Evolutionary conservation across 2,329 filamentous ascomycete species (phyloP), one percentile per base, ranked within the genome.

Genomic region (Hypoxylon sp.): DNA sequence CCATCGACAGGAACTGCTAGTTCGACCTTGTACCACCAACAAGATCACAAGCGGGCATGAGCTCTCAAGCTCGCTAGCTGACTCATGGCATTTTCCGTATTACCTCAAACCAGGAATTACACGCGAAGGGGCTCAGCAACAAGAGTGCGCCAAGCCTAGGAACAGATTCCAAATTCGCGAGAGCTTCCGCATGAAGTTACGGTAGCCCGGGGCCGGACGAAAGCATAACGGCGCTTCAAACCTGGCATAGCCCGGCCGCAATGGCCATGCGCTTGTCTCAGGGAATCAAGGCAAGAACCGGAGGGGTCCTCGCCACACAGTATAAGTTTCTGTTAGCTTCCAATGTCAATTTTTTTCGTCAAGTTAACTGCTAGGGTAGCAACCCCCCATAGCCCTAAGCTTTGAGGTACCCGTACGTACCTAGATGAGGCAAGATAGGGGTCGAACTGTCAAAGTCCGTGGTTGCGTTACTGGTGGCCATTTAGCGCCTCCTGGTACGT

Each of bases 401-500:
- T 32, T 32, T 5, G 43, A 28, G 17, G 17, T 17, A 23, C 28
- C 23, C 23, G 23, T 5, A 2, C 28, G 28, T 30, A 30, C 28
- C n/a, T n/a, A n/a, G n/a, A 7, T 30, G 28, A 11, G 36, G 43
- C 19, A 14, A 23, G 10, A 48, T 55, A 62, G 30, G 60, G 60
- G 52, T 63, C 45, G 36, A 25, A 21, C 48, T 60, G 57, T 51
- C 57, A 60, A 60, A 45, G 48, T 51, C 41, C 46, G 34, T 52
- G 23, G 48, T 11, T 10, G n/a, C 7, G 17, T 43, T 14, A 17
- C 7, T 19, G 38, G 38, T 11, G 19, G 19, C 41, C 30, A 50
- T 5, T 55, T 61, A 41, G 59, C 43, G 59, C 41, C 30, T 49
- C 14, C 50, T 38, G 43, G 41, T 63, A 48, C 60, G 60, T 63